These are phyloP conservation scores for Isochrysis galbana DNA, from an alignment of 78 protist genomes.

Conservation along the genomic window DNA sequence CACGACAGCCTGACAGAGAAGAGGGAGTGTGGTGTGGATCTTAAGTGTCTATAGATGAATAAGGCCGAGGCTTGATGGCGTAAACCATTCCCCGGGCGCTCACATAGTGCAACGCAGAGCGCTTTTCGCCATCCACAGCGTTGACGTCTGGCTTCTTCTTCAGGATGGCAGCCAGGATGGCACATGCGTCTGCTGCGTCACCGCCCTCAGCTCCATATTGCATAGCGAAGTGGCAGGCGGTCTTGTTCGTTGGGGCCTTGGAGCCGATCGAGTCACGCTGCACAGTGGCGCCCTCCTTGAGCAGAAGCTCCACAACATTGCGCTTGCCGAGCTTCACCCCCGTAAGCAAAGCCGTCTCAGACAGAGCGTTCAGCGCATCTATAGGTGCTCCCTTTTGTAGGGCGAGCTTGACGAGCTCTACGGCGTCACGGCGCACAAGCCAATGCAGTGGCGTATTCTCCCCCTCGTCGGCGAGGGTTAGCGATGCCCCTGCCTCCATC, in stretches of 20 bases:
- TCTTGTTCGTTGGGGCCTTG: not conserved
- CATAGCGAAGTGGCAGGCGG: not conserved
- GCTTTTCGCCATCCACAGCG: not conserved
- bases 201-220: not conserved
- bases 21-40: no score
- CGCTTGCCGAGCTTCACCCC: not conserved
- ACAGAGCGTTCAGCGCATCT: not conserved
- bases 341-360: not conserved
- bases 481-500: not conserved
- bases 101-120: not conserved
- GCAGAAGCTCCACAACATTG: not conserved
- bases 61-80: no score
- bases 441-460: slow-evolving; percentile 1
- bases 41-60: no score
- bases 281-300: not conserved
- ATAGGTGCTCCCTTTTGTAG: not conserved
- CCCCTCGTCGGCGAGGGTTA: not conserved
- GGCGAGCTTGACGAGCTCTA: not conserved
- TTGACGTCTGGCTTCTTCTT: not conserved
- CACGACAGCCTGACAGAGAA: no score
- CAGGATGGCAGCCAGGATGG: not conserved
- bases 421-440: not conserved
- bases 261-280: not conserved
- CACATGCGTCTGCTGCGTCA: not conserved
- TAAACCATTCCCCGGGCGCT: no score